Evolutionary conservation across 495 filamentous ascomycete species (phyloP), one percentile per base, ranked within the genome.

Genomic region (Amphirosellinia nigrospora): DNA sequence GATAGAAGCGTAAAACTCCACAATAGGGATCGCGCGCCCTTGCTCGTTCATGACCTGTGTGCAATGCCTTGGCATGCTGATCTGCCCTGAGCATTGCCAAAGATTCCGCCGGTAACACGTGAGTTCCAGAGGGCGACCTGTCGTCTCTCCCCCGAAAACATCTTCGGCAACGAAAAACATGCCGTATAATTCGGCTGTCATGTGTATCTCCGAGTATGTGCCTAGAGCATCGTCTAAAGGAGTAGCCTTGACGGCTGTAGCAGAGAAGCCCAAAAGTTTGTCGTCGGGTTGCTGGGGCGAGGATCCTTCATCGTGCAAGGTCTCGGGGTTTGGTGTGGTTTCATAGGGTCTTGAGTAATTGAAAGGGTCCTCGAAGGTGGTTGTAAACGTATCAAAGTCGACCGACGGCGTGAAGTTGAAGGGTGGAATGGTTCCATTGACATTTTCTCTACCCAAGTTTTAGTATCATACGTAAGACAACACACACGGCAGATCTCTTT

Each of bases 121-220:
- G 74, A 97, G 78, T 81, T 97, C 94, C 23, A 91, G 88, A 1
- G 93, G 91, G 9, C 91, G 83, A 82, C 82, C 79, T 16, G 71
- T 79, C 59, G 79, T 76, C 66, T 82, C 82, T 30, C 76, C 81
- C 43, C 81, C 82, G 74, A 86, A 88, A 8, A 88, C 86, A 64
- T 86, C 85, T 73, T 97, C 94, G 60, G 94, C 94, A 7, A 97
- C 87, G 75, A 96, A 97, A 82, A 97, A 97, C 93, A 96, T 97
- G 82, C 94, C 94, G 76, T 96, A 93, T 38, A 97, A 81, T 79
- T 96, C 94, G 52, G 93, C 93, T 10, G 90, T 88, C 77, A 97
- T 89, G 39, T 86, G 86, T 28, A 93, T 85, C 82, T 75, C 87
- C 79, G 63, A 88, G 85, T 78, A 88, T 66, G 76, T 69, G 43